Percentiles rank a stretch among this genome's conserved stretches.
Evolutionary conservation across 1,284 basidiomycete genomes (phyloP).

Genomic region (Ganoderma resinaceum): DNA sequence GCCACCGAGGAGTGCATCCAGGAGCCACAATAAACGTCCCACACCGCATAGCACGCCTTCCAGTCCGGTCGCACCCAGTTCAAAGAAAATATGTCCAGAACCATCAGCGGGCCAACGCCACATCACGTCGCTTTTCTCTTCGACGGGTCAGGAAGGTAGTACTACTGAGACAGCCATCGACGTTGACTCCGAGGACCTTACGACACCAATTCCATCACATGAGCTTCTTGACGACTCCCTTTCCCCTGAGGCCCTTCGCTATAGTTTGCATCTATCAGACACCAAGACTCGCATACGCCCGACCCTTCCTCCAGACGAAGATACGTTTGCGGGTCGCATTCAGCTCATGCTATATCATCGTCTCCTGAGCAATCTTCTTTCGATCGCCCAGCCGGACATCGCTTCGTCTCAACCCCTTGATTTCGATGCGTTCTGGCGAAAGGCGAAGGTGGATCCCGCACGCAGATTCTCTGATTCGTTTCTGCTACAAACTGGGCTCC

Average conservation of each 20-base stretch:
- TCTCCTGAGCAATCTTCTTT: constrained; percentile 64
- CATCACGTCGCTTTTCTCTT: constrained; percentile 37
- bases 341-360: constrained; percentile 89
- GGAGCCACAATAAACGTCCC: constrained; percentile 28
- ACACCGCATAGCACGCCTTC: constrained; percentile 26
- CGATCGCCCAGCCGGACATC: constrained; percentile 36
- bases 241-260: neutral
- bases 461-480: constrained; percentile 63
- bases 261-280: constrained; percentile 65
- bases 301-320: constrained; percentile 65
- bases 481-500: constrained; percentile 54
- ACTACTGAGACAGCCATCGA: neutral
- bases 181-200: neutral
- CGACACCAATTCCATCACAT: neutral
- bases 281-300: constrained; percentile 74
- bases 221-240: neutral
- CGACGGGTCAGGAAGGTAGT: constrained; percentile 6
- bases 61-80: constrained; percentile 34
- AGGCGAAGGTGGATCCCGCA: constrained; percentile 53
- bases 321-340: constrained; percentile 70
- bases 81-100: constrained; percentile 35
- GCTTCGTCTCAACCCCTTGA: constrained; percentile 46
- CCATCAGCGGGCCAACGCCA: constrained; percentile 30
- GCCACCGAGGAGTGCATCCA: constrained; percentile 7
- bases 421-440: constrained; percentile 63